Evolutionary conservation across 2,329 filamentous ascomycete genomes (phyloP), one percentile per base, ranked within the genome.

Genomic region (Claviceps pazoutovae): DNA sequence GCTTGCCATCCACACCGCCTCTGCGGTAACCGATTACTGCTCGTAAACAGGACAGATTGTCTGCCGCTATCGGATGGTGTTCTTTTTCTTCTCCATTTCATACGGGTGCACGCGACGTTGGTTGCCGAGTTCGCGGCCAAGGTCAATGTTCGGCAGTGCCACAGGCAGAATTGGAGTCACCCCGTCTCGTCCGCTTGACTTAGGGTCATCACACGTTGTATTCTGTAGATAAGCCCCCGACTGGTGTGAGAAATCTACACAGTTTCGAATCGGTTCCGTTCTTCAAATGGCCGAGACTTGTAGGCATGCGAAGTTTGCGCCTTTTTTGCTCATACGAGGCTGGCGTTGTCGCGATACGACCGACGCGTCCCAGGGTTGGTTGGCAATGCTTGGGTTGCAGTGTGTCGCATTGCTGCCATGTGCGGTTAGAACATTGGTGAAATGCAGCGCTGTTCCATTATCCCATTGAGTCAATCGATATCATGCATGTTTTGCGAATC

Each of bases 191-290:
- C 9, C 38, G 13, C 38, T 52, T 36, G 42, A 46, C 42, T 49
- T 66, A 62, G 65, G 65, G 64, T 63, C 64, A 66, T 66, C 61
- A 56, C 63, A 66, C 56, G 30, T 41, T 23, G 13, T 34, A 7
- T 17, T 21, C 44, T 37, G 43, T 26, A 34, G 19, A 26, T 43
- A n/a, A 46, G 13, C 23, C 36, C 26, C 26, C 9, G 9, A 14
- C 11, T 30, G 26, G 19, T 16, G 38, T 37, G 37, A 17, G 19
- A 41, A 34, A 39, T 36, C 9, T 34, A 9, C n/a, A 16, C 30
- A 23, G 19, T 23, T 26, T 42, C 14, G n/a, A 21, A 13, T 42
- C 17, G 17, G 13, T 14, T 13, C 19, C 5, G 41, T 21, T 41
- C 3, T 19, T 23, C n/a, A 19, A 4, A 7, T n/a, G 11, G 46